phyloP scores from a whole-genome alignment of 768 basidiomycete genomes.

The Xanthoconium purpureum region DNA sequence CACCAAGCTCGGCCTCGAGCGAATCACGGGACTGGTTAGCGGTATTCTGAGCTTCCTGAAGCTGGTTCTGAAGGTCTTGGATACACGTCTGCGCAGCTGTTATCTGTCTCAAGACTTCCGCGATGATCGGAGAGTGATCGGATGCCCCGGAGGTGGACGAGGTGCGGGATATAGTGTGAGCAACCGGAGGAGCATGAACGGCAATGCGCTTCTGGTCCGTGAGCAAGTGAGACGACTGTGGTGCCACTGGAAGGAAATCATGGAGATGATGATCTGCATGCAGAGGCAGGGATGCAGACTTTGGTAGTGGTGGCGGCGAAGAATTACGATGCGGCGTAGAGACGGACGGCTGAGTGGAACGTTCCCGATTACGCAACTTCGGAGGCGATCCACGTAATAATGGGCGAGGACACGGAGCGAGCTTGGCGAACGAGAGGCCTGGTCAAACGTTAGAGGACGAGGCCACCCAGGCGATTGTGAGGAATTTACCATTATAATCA shows the following conservation, averaged over 20 bases:
- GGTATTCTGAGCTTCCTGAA: conserved; percentile 55
- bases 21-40: conserved; percentile 58
- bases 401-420: conserved; percentile 43
- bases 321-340: conserved; percentile 51
- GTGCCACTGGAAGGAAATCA: conserved; percentile 24
- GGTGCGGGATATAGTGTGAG: conserved; percentile 23
- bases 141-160: conserved; percentile 29
- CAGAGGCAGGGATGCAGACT: conserved; percentile 75
- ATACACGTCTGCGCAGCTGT: conserved; percentile 57
- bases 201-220: conserved; percentile 27
- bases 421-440: conserved; percentile 54
- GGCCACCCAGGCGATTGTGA: neutral
- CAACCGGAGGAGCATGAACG: conserved; percentile 26
- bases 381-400: conserved; percentile 50
- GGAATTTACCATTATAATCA: conserved; percentile 58
- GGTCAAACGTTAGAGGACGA: conserved; percentile 10
- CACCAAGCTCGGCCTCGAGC: conserved; percentile 72
- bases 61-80: conserved; percentile 65
- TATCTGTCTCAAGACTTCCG: conserved; percentile 76
- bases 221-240: conserved; percentile 20
- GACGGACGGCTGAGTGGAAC: conserved; percentile 42
- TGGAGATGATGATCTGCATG: conserved; percentile 49
- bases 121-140: conserved; percentile 68
- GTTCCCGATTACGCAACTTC: conserved; percentile 55
- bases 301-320: conserved; percentile 82